Conservation (phyloP, 2,329 filamentous ascomycete genomes). For the Cytospora chrysosperma region DNA sequence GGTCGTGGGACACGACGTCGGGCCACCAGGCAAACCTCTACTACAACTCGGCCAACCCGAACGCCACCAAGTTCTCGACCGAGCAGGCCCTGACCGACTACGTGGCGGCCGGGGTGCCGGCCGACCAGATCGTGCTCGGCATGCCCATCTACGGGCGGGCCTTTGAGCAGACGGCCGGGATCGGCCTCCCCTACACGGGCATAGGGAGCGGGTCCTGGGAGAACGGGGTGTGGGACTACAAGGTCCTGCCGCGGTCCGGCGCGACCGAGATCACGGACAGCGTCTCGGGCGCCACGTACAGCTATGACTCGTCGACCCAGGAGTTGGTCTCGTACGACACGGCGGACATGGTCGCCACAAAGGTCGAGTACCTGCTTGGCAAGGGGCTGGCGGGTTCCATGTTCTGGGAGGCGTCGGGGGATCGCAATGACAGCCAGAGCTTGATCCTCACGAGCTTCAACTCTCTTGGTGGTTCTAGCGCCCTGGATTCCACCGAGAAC, state of each 20-base stretch:
- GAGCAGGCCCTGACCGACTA: slow-evolving; percentile 66
- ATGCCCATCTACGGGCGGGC: slow-evolving; percentile 79
- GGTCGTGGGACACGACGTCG: slow-evolving; percentile 61
- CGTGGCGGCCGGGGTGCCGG: slow-evolving; percentile 57
- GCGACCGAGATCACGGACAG: slow-evolving; percentile 58
- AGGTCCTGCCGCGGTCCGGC: slow-evolving; percentile 64
- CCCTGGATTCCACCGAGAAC: slow-evolving; percentile 49
- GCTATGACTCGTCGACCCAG: slow-evolving; percentile 59
- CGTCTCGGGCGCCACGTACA: slow-evolving; percentile 64
- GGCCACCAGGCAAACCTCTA: slow-evolving; percentile 75
- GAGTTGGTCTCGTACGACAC: slow-evolving; percentile 74
- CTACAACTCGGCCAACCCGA: slow-evolving; percentile 50
- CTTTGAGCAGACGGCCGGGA: slow-evolving; percentile 64
- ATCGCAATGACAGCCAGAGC: slow-evolving; percentile 58
- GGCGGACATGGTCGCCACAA: slow-evolving; percentile 56
- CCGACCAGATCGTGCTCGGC: slow-evolving; percentile 70
- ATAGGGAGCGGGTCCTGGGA: slow-evolving; percentile 71
- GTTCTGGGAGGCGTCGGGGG: slow-evolving; percentile 82
- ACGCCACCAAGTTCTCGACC: slow-evolving; percentile 68
- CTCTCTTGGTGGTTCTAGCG: slow-evolving; percentile 42
- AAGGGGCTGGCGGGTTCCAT: slow-evolving; percentile 71
- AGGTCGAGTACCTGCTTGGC: slow-evolving; percentile 63
- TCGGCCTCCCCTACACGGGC: slow-evolving; percentile 63
- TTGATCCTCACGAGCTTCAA: slow-evolving; percentile 53
- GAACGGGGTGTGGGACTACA: slow-evolving; percentile 77